Evolutionary conservation across 2,329 filamentous ascomycete species (phyloP).

Genomic region (Alternaria triticina): DNA sequence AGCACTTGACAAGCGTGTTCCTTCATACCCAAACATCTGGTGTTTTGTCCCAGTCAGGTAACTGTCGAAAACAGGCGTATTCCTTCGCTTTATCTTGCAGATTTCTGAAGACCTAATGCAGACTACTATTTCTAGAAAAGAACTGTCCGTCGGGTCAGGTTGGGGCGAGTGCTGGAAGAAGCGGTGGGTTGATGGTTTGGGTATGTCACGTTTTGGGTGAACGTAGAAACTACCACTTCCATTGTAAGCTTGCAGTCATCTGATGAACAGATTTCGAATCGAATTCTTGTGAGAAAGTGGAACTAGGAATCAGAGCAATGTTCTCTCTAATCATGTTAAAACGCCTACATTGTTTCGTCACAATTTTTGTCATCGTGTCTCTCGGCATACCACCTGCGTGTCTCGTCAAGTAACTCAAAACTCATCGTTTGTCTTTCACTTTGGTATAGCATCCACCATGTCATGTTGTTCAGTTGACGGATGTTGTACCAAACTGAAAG

Average conservation of each 20-base stretch:
- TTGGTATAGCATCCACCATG: neutral
- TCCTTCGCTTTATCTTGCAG: conserved; percentile 12
- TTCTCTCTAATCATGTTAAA: neutral
- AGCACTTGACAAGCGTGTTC: neutral
- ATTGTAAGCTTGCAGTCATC: neutral
- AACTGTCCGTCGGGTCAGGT: neutral
- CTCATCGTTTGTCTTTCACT: neutral
- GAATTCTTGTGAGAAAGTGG: too few relatives aligned
- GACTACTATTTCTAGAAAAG: neutral
- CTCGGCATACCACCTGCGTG: neutral
- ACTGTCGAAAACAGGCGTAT: conserved; percentile 11
- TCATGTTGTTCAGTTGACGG: neutral
- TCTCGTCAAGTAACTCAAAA: neutral
- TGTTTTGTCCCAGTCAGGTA: neutral
- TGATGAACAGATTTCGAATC: neutral
- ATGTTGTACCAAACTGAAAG: neutral
- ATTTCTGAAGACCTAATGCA: neutral
- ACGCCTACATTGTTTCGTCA: neutral
- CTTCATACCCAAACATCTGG: neutral
- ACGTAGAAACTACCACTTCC: neutral
- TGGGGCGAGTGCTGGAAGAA: neutral
- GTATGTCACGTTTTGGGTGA: neutral
- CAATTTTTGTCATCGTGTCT: neutral
- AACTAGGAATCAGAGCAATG: neutral
- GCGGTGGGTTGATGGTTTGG: neutral